Conservation (phyloP, 495 filamentous ascomycete genomes). For the Penicillium roqueforti region DNA sequence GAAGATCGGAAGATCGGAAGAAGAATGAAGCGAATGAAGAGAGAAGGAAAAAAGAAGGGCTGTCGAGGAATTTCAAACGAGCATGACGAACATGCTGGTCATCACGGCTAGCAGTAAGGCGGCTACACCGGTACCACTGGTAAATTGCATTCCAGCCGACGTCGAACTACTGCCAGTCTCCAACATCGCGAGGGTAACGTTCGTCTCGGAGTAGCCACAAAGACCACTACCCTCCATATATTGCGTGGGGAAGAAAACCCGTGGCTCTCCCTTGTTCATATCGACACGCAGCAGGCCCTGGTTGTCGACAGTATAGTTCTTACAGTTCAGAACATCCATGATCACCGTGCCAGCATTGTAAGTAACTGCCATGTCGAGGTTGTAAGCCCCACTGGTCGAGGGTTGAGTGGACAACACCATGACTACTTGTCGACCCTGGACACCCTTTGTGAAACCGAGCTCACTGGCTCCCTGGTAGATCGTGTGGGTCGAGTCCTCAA, state of each 20-base stretch:
- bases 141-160: not conserved
- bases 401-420: constrained; percentile 59
- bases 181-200: constrained; percentile 16
- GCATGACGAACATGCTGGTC: not conserved
- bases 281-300: constrained; percentile 42
- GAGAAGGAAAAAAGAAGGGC: not conserved
- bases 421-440: constrained; percentile 50
- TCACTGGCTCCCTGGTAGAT: constrained; percentile 53
- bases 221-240: constrained; percentile 35
- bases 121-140: not conserved
- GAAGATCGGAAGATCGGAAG: not conserved
- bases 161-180: constrained; percentile 5
- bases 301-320: constrained; percentile 36
- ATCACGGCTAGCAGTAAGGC: not conserved
- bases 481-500: constrained; percentile 45
- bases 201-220: constrained; percentile 26
- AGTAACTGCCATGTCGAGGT: constrained; percentile 39
- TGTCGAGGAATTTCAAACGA: not conserved
- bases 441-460: constrained; percentile 62
- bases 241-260: constrained; percentile 38
- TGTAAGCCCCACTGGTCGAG: constrained; percentile 35
- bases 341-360: constrained; percentile 34
- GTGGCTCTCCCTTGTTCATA: constrained; percentile 49
- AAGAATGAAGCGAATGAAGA: not conserved
- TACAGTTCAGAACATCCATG: constrained; percentile 51